A percentile compares a stretch with the other conserved stretches of the same genome.
phyloP scores from a whole-genome alignment of 768 basidiomycete species.

The Candolleomyces eurysporus region DNA sequence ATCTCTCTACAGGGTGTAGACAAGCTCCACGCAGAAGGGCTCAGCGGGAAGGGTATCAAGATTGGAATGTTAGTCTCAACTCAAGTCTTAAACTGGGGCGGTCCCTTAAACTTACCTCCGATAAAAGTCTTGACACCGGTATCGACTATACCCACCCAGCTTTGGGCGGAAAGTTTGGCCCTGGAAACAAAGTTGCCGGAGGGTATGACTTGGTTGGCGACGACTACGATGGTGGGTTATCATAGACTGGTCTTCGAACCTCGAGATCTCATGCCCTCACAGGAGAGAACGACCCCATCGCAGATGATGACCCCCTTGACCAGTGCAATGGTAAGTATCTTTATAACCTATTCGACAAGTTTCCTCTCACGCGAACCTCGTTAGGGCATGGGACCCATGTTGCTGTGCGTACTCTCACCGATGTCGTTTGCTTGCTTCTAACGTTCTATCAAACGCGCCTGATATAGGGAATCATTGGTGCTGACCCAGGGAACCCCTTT shows the following conservation, averaged over 20 bases:
- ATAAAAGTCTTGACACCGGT: constrained; percentile 20
- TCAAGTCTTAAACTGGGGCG: background rate
- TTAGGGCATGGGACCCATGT: constrained; percentile 54
- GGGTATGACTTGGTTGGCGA: constrained; percentile 62
- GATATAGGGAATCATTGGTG: constrained; percentile 57
- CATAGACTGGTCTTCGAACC: background rate
- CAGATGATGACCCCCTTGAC: constrained; percentile 53
- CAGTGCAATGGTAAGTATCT: constrained; percentile 36
- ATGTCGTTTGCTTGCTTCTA: background rate
- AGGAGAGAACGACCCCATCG: constrained; percentile 47
- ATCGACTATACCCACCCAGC: constrained; percentile 56
- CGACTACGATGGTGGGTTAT: constrained; percentile 39
- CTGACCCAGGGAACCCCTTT: constrained; percentile 56
- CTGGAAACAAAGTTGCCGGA: constrained; percentile 49
- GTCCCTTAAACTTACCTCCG: background rate
- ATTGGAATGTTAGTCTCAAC: constrained; percentile 53
- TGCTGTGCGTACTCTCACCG: constrained; percentile 29
- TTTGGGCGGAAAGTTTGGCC: constrained; percentile 54
- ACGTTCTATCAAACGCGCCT: background rate
- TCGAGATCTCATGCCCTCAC: background rate
- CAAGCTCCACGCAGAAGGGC: constrained; percentile 59
- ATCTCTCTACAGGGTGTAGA: constrained; percentile 49
- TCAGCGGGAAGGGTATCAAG: constrained; percentile 63
- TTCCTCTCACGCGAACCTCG: background rate
- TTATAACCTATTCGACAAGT: background rate